Conservation (phyloP, 2,329 filamentous ascomycete species). For the Daldinia sp. region DNA sequence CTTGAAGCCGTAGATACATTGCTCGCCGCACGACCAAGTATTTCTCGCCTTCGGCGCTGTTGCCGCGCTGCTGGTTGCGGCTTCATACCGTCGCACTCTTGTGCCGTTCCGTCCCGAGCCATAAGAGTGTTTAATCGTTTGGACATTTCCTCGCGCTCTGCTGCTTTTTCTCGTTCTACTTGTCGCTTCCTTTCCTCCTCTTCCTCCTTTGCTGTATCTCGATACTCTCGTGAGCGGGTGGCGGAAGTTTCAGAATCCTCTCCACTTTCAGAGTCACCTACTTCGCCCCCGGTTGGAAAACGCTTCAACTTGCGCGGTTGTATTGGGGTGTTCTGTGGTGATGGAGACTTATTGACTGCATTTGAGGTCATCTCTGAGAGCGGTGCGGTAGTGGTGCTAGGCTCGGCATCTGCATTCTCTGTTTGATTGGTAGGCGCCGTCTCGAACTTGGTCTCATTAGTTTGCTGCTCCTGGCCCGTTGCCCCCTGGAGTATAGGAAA, state of each 20-base stretch:
- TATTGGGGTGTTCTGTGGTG: constrained; percentile 49
- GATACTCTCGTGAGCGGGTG: neutral
- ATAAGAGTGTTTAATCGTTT: constrained; percentile 48
- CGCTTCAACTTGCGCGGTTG: constrained; percentile 49
- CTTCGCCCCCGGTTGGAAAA: constrained; percentile 53
- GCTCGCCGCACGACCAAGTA: constrained; percentile 70
- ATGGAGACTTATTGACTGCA: constrained; percentile 58
- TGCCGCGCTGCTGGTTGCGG: constrained; percentile 37
- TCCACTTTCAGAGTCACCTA: constrained; percentile 59
- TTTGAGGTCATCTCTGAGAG: constrained; percentile 58
- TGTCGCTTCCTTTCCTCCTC: constrained; percentile 42
- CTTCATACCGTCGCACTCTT: constrained; percentile 37
- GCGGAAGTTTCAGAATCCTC: constrained; percentile 47
- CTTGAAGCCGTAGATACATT: constrained; percentile 67
- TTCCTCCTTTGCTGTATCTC: constrained; percentile 21
- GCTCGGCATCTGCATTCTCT: constrained; percentile 47
- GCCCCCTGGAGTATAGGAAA: constrained; percentile 40
- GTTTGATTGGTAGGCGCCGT: constrained; percentile 57
- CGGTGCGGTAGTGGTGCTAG: constrained; percentile 49
- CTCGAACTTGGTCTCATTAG: constrained; percentile 52
- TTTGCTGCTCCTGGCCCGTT: constrained; percentile 23
- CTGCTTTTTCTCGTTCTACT: constrained; percentile 35
- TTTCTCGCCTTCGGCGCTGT: constrained; percentile 58
- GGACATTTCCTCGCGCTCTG: constrained; percentile 46
- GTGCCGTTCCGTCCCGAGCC: constrained; percentile 21